These are phyloP conservation scores for Croton setiger DNA, from an alignment of 441 rosid genomes.

Conservation along the genomic window DNA sequence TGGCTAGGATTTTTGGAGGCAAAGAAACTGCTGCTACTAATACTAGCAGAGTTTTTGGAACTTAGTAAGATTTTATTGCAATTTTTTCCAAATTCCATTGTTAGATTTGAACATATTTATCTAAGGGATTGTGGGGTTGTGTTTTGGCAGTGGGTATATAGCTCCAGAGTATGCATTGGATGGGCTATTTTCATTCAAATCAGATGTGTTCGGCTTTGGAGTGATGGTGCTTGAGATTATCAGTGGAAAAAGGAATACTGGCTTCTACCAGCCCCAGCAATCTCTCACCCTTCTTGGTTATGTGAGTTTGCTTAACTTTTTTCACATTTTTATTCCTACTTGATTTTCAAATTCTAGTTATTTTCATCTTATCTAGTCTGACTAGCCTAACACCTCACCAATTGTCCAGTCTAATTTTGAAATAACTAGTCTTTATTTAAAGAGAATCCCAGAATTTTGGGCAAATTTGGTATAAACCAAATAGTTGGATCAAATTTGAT, in stretches of 20 bases:
- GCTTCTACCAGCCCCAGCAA: conserved; percentile 38
- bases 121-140: no score
- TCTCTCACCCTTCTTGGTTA: conserved; percentile 47
- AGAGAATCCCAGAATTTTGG: no score
- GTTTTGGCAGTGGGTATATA: conserved; percentile 53
- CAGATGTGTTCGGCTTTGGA: conserved; percentile 72
- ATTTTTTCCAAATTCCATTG: not conserved
- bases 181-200: conserved; percentile 61
- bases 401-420: no score
- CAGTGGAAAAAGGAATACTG: conserved; percentile 53
- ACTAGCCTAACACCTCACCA: no score
- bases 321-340: no score
- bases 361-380: no score
- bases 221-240: conserved; percentile 59
- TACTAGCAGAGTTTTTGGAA: conserved; percentile 60
- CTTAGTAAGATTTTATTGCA: conserved; percentile 43
- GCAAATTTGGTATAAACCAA: no score
- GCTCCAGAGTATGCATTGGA: conserved; percentile 69
- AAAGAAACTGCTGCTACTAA: conserved; percentile 50
- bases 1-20: conserved; percentile 69
- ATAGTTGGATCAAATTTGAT: no score
- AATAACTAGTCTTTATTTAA: no score
- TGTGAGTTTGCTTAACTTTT: conserved; percentile 31
- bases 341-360: no score
- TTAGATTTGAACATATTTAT: no score